phyloP scores from a whole-genome alignment of 1,284 basidiomycete genomes.

The Boletus mariae region DNA sequence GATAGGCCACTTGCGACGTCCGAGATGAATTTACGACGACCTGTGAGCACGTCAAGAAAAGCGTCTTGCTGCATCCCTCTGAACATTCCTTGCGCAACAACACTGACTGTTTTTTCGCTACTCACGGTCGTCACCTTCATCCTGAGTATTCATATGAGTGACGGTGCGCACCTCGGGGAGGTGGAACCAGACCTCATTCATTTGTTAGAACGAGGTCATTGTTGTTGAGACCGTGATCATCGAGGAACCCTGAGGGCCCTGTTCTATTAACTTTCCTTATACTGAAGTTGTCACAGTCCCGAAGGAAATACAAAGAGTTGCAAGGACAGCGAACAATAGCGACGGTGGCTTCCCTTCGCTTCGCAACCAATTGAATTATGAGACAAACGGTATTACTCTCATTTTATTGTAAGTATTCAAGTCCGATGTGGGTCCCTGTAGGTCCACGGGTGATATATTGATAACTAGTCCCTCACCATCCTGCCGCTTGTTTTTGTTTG shows the following conservation, averaged over 20 bases:
- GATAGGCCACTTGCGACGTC: not conserved
- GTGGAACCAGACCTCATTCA: not conserved
- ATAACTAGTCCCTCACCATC: not conserved
- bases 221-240: not conserved
- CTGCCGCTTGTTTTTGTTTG: slow-evolving; percentile 19
- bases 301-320: slow-evolving; percentile 14
- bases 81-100: not conserved
- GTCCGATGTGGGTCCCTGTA: slow-evolving; percentile 26
- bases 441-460: slow-evolving; percentile 10
- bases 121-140: not conserved
- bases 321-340: slow-evolving; percentile 4
- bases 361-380: not conserved
- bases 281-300: not conserved
- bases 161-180: not conserved
- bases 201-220: not conserved
- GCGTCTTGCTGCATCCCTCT: not conserved
- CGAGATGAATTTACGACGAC: not conserved
- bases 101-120: not conserved
- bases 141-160: not conserved
- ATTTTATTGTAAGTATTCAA: slow-evolving; percentile 14
- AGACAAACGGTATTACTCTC: not conserved
- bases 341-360: not conserved
- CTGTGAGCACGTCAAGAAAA: too few relatives aligned
- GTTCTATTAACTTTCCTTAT: not conserved
- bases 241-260: not conserved